A percentile compares a stretch with the other conserved stretches of the same genome.
Evolutionary conservation across 768 basidiomycete genomes (phyloP).

Genomic region (Boletus tomentosulus): DNA sequence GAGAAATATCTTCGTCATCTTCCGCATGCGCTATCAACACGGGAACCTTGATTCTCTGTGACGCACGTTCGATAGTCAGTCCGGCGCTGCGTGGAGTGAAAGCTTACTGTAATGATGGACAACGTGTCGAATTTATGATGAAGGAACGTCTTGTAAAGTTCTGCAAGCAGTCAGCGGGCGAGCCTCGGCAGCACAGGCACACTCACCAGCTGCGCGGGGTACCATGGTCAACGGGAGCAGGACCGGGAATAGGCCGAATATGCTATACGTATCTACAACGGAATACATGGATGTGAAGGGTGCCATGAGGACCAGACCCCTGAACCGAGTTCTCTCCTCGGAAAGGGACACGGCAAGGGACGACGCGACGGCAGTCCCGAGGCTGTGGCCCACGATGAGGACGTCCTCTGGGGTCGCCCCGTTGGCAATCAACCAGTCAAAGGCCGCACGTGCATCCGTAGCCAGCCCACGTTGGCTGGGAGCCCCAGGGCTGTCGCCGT

Average conservation of each 20-base stretch:
- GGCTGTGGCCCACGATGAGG: slow-evolving; percentile 78
- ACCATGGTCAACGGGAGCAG: slow-evolving; percentile 65
- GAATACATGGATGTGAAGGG: slow-evolving; percentile 58
- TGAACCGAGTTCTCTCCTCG: slow-evolving; percentile 37
- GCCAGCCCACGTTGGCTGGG: slow-evolving; percentile 76
- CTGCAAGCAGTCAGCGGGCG: slow-evolving; percentile 30
- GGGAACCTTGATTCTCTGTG: slow-evolving; percentile 61
- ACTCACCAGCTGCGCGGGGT: slow-evolving; percentile 60
- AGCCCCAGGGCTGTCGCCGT: slow-evolving; percentile 75
- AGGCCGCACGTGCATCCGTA: slow-evolving; percentile 71
- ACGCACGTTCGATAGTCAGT: background rate
- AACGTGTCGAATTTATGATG: slow-evolving; percentile 61
- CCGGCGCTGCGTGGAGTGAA: background rate
- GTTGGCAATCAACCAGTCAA: slow-evolving; percentile 65
- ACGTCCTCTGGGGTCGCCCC: slow-evolving; percentile 59
- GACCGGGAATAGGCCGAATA: slow-evolving; percentile 66
- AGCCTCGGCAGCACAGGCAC: background rate
- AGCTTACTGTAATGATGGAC: slow-evolving; percentile 52
- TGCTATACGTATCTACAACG: slow-evolving; percentile 62
- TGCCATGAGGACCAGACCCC: slow-evolving; percentile 48
- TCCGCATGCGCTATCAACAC: slow-evolving; percentile 71
- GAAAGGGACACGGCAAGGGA: slow-evolving; percentile 47
- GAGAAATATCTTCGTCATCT: slow-evolving; percentile 71
- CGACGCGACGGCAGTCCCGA: slow-evolving; percentile 79
- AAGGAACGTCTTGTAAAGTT: slow-evolving; percentile 50